phyloP scores from a whole-genome alignment of 306 rosid genomes.

The Mimosa bimucronata region DNA sequence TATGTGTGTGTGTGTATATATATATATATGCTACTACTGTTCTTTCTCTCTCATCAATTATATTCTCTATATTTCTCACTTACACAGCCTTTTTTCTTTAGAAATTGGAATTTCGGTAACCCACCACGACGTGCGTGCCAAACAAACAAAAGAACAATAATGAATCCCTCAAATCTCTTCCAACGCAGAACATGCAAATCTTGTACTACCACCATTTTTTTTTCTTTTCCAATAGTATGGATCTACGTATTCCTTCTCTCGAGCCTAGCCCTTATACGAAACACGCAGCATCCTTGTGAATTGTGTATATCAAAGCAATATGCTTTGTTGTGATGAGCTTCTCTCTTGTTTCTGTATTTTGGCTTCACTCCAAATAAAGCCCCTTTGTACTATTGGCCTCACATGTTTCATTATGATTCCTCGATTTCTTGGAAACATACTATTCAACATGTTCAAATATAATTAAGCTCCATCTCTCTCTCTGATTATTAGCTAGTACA shows the following conservation, averaged over 20 bases:
- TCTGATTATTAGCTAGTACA: too few species aligned
- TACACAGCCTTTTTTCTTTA: slow-evolving; percentile 11
- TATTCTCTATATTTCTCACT: slow-evolving; percentile 37
- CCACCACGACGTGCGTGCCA: too few species aligned
- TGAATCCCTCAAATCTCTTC: background rate
- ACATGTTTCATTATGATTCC: slow-evolving; percentile 55
- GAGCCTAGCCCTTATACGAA: slow-evolving; percentile 1
- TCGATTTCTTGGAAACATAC: slow-evolving; percentile 43
- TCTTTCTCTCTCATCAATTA: slow-evolving; percentile 37
- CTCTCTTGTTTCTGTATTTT: slow-evolving; percentile 23
- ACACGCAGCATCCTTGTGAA: slow-evolving; percentile 39
- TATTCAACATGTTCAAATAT: too few species aligned
- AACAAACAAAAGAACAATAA: slow-evolving; percentile 32
- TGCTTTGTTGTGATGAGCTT: slow-evolving; percentile 2
- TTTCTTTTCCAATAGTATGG: background rate
- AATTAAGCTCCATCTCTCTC: too few species aligned
- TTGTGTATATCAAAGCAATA: background rate
- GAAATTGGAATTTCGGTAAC: too few species aligned
- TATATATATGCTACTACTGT: background rate
- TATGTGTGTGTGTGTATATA: too few species aligned
- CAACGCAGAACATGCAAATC: background rate
- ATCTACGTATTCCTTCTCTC: background rate
- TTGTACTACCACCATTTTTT: background rate
- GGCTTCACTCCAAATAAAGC: slow-evolving; percentile 38
- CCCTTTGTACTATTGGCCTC: slow-evolving; percentile 31